A percentile compares a stretch with the other conserved stretches of the same genome.
Evolutionary conservation across 2,329 filamentous ascomycete genomes (phyloP).

Genomic region (Fusarium sp.): DNA sequence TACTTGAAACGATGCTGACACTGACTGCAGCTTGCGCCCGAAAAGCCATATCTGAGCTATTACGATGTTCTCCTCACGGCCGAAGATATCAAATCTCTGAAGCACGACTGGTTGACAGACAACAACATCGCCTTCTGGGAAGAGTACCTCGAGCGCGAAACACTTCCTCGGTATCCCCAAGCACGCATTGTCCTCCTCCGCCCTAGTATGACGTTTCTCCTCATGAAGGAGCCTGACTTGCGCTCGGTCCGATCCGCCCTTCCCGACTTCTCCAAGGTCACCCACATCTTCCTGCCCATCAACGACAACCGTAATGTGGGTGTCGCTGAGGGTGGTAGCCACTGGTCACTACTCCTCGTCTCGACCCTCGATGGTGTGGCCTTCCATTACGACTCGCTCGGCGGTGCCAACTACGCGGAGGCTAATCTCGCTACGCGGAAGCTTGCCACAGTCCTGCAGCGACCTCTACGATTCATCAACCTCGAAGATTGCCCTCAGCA

Average conservation of each 20-base stretch:
- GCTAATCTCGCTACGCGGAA: conserved; percentile 76
- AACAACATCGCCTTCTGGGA: conserved; percentile 99
- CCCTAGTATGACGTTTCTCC: conserved; percentile 91
- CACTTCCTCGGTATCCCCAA: conserved; percentile 80
- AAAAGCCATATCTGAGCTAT: conserved; percentile 54
- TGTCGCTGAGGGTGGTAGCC: conserved; percentile 87
- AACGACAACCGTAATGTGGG: conserved; percentile 85
- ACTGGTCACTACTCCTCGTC: conserved; percentile 95
- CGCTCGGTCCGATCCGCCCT: conserved; percentile 72
- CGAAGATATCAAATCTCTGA: conserved; percentile 89
- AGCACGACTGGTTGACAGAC: conserved; percentile 95
- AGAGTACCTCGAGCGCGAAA: conserved; percentile 93
- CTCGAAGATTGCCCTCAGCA: conserved; percentile 90
- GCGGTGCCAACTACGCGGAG: conserved; percentile 78
- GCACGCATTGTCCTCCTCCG: conserved; percentile 91
- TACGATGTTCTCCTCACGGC: conserved; percentile 71
- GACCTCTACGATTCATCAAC: conserved; percentile 78
- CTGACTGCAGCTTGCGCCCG: conserved; percentile 57
- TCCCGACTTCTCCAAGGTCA: conserved; percentile 81
- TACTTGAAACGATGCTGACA: conserved; percentile 17
- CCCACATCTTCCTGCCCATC: conserved; percentile 95
- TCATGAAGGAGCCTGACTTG: conserved; percentile 77
- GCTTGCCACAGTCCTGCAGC: conserved; percentile 74
- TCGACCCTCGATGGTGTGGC: conserved; percentile 88
- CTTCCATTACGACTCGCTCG: conserved; percentile 95